Percentiles rank a stretch among this genome's conserved stretches.
phyloP scores from a whole-genome alignment of 2,329 filamentous ascomycete genomes.

The Ceratocystis diversiconidia region DNA sequence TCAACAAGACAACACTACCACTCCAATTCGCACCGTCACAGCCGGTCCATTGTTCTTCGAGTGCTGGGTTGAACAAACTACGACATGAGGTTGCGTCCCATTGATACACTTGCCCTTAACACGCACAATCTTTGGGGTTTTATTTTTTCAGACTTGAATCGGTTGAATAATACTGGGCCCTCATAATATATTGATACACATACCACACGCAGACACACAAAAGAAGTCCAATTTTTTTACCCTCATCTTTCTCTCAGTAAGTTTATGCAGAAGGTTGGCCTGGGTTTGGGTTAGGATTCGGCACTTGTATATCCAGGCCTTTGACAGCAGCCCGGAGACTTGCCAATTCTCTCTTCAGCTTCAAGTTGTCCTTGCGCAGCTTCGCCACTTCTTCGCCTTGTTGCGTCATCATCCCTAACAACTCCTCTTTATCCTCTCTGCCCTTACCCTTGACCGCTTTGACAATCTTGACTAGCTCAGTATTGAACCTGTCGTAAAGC shows the following conservation, averaged over 20 bases:
- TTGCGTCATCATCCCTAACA: slow-evolving; percentile 57
- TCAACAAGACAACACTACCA: slow-evolving; percentile 1
- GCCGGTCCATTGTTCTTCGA: slow-evolving; percentile 50
- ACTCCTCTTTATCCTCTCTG: slow-evolving; percentile 64
- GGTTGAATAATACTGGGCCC: slow-evolving; percentile 8
- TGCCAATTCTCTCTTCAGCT: slow-evolving; percentile 68
- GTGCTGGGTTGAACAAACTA: slow-evolving; percentile 49
- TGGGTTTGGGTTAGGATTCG: neutral
- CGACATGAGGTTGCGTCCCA: slow-evolving; percentile 18
- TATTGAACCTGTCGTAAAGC: slow-evolving; percentile 81
- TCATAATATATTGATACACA: slow-evolving; percentile 18
- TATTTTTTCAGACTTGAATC: slow-evolving; percentile 22
- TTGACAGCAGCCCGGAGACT: slow-evolving; percentile 44
- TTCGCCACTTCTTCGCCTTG: slow-evolving; percentile 62
- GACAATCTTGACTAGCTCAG: slow-evolving; percentile 72
- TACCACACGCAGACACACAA: neutral
- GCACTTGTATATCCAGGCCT: slow-evolving; percentile 14
- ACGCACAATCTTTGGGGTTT: slow-evolving; percentile 18
- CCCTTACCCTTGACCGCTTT: slow-evolving; percentile 58
- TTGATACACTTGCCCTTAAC: slow-evolving; percentile 1
- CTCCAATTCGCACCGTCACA: slow-evolving; percentile 38
- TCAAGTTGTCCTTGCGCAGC: slow-evolving; percentile 72
- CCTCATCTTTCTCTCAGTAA: neutral
- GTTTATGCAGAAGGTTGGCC: neutral
- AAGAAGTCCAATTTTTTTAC: neutral